These are phyloP conservation scores for Aspergillus aculeatinus DNA, from an alignment of 2,329 filamentous ascomycete genomes.

Conservation along the genomic window DNA sequence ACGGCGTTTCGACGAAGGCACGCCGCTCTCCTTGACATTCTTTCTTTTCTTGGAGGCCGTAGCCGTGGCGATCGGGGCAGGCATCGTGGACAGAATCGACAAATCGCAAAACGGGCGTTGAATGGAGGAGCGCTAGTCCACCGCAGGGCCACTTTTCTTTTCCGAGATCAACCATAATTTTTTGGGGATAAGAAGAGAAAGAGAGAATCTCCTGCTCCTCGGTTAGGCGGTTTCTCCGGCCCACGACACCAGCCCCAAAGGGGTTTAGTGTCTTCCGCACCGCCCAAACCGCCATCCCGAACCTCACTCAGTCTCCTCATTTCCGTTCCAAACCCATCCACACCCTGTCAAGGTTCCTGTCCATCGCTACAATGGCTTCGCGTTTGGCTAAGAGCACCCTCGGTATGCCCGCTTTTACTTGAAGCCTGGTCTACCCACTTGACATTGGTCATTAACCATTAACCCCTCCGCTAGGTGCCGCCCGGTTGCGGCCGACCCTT, in stretches of 20 bases:
- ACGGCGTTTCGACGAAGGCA: slow-evolving; percentile 44
- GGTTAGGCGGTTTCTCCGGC: slow-evolving; percentile 36
- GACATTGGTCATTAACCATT: slow-evolving; percentile 33
- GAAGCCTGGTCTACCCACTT: slow-evolving; percentile 2
- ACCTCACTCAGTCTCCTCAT: slow-evolving; percentile 37
- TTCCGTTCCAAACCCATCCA: slow-evolving; percentile 37
- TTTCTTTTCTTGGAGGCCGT: slow-evolving; percentile 43
- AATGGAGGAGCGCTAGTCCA: background rate
- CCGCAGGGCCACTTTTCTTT: background rate
- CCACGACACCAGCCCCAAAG: slow-evolving; percentile 24
- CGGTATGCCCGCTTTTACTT: slow-evolving; percentile 62
- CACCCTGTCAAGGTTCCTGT: slow-evolving; percentile 51
- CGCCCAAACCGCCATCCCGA: slow-evolving; percentile 41
- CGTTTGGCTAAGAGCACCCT: slow-evolving; percentile 93
- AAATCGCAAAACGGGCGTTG: slow-evolving; percentile 24
- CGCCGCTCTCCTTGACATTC: slow-evolving; percentile 33
- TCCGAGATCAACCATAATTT: slow-evolving; percentile 20
- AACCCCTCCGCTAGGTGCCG: slow-evolving; percentile 64
- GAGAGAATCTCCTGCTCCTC: slow-evolving; percentile 14
- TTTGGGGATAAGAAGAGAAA: slow-evolving; percentile 20
- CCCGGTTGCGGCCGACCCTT: slow-evolving; percentile 81
- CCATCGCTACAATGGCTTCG: slow-evolving; percentile 86
- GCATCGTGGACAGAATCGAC: slow-evolving; percentile 25
- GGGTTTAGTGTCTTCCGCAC: slow-evolving; percentile 37
- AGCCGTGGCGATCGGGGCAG: slow-evolving; percentile 22